phyloP scores from a whole-genome alignment of 1,139 yeast species.

The Suhomyces kunorum region DNA sequence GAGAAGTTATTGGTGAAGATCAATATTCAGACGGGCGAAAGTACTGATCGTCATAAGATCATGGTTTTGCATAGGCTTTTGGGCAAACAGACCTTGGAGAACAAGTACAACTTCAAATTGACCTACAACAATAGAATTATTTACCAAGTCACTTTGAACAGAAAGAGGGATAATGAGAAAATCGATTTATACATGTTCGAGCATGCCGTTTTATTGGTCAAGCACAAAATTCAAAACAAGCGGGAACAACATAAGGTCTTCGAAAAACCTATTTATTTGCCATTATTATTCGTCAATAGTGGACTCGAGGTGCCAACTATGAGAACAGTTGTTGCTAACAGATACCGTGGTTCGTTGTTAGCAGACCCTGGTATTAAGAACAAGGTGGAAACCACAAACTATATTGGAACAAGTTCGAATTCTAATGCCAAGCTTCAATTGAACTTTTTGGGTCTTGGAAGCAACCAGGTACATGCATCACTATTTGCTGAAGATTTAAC shows the following conservation, averaged over 20 bases:
- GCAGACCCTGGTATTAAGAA: conserved; percentile 40
- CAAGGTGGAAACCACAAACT: conserved; percentile 31
- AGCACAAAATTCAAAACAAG: conserved; percentile 84
- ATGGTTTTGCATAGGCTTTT: conserved; percentile 76
- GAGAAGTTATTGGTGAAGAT: conserved; percentile 77
- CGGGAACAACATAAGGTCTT: conserved; percentile 90
- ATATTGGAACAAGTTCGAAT: conserved; percentile 22
- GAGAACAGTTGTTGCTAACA: conserved; percentile 44
- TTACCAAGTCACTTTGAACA: conserved; percentile 69
- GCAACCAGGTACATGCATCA: conserved; percentile 46
- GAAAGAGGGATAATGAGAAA: conserved; percentile 74
- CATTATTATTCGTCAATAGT: conserved; percentile 72
- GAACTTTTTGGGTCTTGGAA: conserved; percentile 48
- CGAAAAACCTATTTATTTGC: conserved; percentile 90
- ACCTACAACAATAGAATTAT: conserved; percentile 80
- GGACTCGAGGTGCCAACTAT: conserved; percentile 75
- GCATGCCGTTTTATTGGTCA: conserved; percentile 82
- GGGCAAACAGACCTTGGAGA: conserved; percentile 82
- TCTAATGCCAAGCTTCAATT: conserved; percentile 47
- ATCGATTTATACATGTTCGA: conserved; percentile 85
- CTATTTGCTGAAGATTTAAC: conserved; percentile 52
- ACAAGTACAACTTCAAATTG: conserved; percentile 59
- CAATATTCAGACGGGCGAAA: conserved; percentile 89
- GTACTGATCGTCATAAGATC: conserved; percentile 88
- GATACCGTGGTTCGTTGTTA: conserved; percentile 41